Evolutionary conservation across 495 filamentous ascomycete species (phyloP), one percentile per base, ranked within the genome.

Genomic region (Penicillium desertorum): DNA sequence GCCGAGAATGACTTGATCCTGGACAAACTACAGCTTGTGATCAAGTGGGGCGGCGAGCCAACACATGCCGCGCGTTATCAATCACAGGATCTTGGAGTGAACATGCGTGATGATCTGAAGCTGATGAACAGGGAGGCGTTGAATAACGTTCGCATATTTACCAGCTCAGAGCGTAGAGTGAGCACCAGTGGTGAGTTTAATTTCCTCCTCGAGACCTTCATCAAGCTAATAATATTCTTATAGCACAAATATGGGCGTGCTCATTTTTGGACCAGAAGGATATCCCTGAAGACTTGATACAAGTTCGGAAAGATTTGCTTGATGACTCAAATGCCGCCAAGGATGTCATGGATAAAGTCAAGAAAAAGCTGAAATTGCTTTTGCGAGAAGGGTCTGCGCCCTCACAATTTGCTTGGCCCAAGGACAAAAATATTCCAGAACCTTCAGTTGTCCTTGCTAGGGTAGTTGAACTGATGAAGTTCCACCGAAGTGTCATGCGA

Each of bases 281-380:
- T 43, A 72, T 96, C 16, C 85, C 89, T 0, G 83, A 89, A 42
- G 88, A 94, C 53, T 88, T 86, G 53, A 92, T 97, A 60, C 86
- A 86, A 48, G 83, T 98, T 56, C 84, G 94, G 43, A 98, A 98
- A 69, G 92, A 98, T 70, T 80, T 98, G 2, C 79, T 98, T 7
- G 94, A 98, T 69, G 94, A 98, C 67, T 96, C 91, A 1, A 98
- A 98, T 73, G 94, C 94, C n/a, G 94, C 94, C 51, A 98, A 98
- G 71, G 95, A 98, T 72, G 92, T 95, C 63, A 98, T 97, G 92
- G 94, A 98, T 73, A 96, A 95, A 69, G 94, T 98, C 45, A 98
- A 98, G 79, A 98, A 97, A 82, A 96, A 95, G 83, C 79, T 98
- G 5, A 98, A 98, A 74, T 83, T 88, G 2, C 79, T 98, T 37